Conservation (phyloP, 2,329 filamentous ascomycete genomes). For the Xylariaceae sp. region DNA sequence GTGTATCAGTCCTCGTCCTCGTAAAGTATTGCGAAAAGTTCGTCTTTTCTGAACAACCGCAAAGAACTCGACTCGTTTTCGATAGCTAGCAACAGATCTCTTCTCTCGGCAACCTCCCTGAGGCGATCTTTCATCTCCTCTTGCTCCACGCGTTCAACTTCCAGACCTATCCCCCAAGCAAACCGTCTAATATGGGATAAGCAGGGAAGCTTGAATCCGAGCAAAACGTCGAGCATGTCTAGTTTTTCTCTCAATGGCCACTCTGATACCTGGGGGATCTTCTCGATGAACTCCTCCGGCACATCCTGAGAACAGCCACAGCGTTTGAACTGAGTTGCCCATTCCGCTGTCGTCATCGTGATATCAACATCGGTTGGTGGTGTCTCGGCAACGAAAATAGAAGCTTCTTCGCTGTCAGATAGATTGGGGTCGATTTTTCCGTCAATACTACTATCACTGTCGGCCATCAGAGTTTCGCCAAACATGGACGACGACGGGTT, state of each 20-base stretch:
- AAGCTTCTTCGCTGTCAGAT: neutral
- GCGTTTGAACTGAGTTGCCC: neutral
- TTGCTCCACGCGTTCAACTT: neutral
- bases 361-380: neutral
- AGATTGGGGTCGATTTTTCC: neutral
- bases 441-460: neutral
- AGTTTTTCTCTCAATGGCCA: neutral
- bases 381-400: neutral
- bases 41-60: neutral
- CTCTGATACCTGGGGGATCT: neutral
- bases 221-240: neutral
- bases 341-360: neutral
- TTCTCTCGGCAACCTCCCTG: neutral
- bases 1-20: neutral
- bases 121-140: neutral
- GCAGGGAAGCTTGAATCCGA: neutral
- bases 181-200: neutral
- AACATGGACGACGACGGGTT: neutral
- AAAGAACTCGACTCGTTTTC: neutral
- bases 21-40: neutral
- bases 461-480: neutral
- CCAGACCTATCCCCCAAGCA: neutral
- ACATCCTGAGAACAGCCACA: conserved; percentile 2
- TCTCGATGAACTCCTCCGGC: neutral
- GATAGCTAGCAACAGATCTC: neutral